Evolutionary conservation across 179 eudicot genomes (phyloP).

Genomic region (Vitellaria paradoxa): DNA sequence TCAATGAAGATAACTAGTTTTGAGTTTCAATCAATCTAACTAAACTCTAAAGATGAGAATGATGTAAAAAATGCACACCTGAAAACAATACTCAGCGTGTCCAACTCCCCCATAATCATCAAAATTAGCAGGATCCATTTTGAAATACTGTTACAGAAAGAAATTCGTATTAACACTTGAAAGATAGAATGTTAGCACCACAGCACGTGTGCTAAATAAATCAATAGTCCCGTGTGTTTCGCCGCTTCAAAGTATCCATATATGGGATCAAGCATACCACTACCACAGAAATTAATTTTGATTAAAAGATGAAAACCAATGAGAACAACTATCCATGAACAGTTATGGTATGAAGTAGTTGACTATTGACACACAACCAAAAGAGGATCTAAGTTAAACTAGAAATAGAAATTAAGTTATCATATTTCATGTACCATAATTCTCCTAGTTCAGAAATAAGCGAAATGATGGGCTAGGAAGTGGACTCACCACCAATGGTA

Average conservation of each 20-base stretch:
- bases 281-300: neutral
- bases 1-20: slow-evolving; percentile 3
- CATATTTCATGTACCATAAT: neutral
- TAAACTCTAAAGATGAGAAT: neutral
- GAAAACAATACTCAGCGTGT: slow-evolving; percentile 70
- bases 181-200: neutral
- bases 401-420: neutral
- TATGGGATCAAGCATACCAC: neutral
- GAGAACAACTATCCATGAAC: neutral
- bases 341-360: neutral
- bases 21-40: neutral
- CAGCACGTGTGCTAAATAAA: neutral
- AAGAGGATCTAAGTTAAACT: neutral
- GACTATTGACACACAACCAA: neutral
- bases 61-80: slow-evolving; percentile 32
- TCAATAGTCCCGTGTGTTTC: neutral
- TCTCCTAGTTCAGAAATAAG: neutral
- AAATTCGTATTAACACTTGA: neutral
- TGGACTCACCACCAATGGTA: too few species aligned
- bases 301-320: neutral
- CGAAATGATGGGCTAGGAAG: neutral
- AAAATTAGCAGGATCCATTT: slow-evolving; percentile 63
- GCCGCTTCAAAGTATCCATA: too few species aligned
- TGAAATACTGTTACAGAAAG: slow-evolving; percentile 49
- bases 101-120: slow-evolving; percentile 61